Conservation (phyloP, 2,329 filamentous ascomycete genomes). For the Pseudogymnoascus sp. region DNA sequence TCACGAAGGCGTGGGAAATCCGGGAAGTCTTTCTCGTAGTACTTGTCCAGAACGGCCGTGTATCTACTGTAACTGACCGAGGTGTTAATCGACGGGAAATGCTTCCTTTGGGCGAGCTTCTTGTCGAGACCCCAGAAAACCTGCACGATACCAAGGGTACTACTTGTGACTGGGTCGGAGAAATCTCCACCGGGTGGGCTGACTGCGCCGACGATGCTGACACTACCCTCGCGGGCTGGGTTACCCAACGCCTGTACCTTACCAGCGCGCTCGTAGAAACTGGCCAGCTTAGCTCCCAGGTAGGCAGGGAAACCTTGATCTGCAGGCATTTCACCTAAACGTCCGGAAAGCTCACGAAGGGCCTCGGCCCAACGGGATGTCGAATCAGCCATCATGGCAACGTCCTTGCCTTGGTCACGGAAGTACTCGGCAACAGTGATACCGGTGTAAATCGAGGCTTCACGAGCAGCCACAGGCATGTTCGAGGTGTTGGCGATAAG, state of each 20-base stretch:
- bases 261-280: conserved; percentile 98
- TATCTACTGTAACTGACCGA: conserved; percentile 95
- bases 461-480: conserved; percentile 97
- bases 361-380: conserved; percentile 98
- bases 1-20: conserved; percentile 91
- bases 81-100: conserved; percentile 98
- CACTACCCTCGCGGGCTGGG: conserved; percentile 79
- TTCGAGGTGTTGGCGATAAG: conserved; percentile 99
- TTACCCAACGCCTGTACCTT: conserved; percentile 78
- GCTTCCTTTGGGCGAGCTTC: conserved; percentile 97
- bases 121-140: conserved; percentile 99
- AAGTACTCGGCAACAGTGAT: conserved; percentile 96
- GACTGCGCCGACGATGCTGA: conserved; percentile 96
- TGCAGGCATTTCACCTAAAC: conserved; percentile 98
- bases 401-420: conserved; percentile 90
- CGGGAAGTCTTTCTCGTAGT: conserved; percentile 86
- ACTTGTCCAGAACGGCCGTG: conserved; percentile 77
- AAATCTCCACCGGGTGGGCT: conserved; percentile 98
- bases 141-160: conserved; percentile 93
- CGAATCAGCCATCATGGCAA: conserved; percentile 99
- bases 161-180: conserved; percentile 91
- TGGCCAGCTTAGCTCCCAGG: conserved; percentile 89
- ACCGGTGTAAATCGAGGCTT: conserved; percentile 96
- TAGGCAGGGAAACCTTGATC: conserved; percentile 99
- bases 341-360: conserved; percentile 95